Conservation (phyloP, 208 protist species). For the Trypanosoma boissoni region DNA sequence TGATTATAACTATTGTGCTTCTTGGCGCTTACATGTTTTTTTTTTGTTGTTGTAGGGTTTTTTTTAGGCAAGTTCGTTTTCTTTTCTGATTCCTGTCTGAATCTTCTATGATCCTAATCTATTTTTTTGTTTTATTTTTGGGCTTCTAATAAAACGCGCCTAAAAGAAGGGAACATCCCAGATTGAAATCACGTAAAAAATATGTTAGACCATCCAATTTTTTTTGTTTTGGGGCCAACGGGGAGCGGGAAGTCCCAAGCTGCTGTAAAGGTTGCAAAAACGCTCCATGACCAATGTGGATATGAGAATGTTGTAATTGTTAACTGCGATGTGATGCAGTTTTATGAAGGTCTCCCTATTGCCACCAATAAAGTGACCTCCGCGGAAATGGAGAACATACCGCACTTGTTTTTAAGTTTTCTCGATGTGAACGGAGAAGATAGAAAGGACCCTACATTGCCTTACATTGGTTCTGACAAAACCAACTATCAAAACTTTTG, state of each 20-base stretch:
- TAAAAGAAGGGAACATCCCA: too few species aligned
- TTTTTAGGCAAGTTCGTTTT: too few species aligned
- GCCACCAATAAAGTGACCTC: slow-evolving; percentile 83
- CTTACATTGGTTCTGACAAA: slow-evolving; percentile 27
- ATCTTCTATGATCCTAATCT: too few species aligned
- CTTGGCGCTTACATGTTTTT: too few species aligned
- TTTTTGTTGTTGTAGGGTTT: too few species aligned
- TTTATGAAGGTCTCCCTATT: slow-evolving; percentile 81
- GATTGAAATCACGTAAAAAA: too few species aligned
- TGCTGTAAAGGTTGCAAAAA: slow-evolving; percentile 64
- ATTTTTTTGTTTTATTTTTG: too few species aligned
- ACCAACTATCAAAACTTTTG: neutral
- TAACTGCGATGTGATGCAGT: slow-evolving; percentile 90
- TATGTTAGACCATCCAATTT: too few species aligned
- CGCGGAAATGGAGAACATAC: slow-evolving; percentile 48
- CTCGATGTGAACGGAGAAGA: slow-evolving; percentile 35
- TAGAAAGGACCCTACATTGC: slow-evolving; percentile 17
- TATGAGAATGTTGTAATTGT: slow-evolving; percentile 77
- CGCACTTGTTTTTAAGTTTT: slow-evolving; percentile 80
- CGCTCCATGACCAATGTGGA: slow-evolving; percentile 28
- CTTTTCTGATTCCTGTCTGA: too few species aligned
- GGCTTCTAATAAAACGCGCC: too few species aligned
- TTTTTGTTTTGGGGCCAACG: slow-evolving; percentile 86
- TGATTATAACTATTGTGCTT: too few species aligned
- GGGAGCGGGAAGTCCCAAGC: slow-evolving; percentile 82